Evolutionary conservation across 108 stramenopile genomes (phyloP), one percentile per base, ranked within the genome.

Genomic region (Aureococcus anophagefferens): DNA sequence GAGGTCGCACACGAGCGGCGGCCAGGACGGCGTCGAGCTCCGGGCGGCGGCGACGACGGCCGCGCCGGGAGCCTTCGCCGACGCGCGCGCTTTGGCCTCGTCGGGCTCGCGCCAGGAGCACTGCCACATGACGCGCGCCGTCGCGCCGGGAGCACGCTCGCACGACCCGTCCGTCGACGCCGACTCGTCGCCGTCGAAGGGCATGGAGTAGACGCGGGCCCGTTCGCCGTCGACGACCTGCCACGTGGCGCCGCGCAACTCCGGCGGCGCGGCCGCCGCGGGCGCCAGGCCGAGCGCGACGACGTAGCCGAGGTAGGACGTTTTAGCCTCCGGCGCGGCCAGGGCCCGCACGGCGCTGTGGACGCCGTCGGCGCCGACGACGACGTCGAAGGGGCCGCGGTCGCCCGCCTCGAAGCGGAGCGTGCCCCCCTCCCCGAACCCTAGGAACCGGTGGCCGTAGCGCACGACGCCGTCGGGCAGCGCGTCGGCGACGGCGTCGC

Each of bases 201-300:
- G 71, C 71, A 72, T 72, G 0, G 64, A 45, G 64, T 72, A 72
- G 35, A 72, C 30, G 37, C 71, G 71, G 63, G 32, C 64, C 21
- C 3, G 7, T 4, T 25, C 62, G 0, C 71, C 71, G 64, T 63
- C 71, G 64, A 72, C 32, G 37, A 30, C 32, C 64, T 72, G 71
- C 28, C 63, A 72, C 71, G 64, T 65, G 21, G 51, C 51, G 4
- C 51, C 25, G 17, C 51, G 51, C 3, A 59, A 25, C 21, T 64
- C 33, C n/a, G 63, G 21, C 13, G 63, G 63, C 40, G 64, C 65
- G 30, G 68, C 34, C 45, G 79, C 80, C 14, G 74, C 73, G 44
- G 86, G 79, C 45, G 81, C 83, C 31, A 92, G 90, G 18, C 93
- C 93, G 28, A 94, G 72, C 33, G 91, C 79, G 4, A 94, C 93